Evolutionary conservation across 2,329 filamentous ascomycete genomes (phyloP).

Genomic region (Atkinsonella hypoxylon): DNA sequence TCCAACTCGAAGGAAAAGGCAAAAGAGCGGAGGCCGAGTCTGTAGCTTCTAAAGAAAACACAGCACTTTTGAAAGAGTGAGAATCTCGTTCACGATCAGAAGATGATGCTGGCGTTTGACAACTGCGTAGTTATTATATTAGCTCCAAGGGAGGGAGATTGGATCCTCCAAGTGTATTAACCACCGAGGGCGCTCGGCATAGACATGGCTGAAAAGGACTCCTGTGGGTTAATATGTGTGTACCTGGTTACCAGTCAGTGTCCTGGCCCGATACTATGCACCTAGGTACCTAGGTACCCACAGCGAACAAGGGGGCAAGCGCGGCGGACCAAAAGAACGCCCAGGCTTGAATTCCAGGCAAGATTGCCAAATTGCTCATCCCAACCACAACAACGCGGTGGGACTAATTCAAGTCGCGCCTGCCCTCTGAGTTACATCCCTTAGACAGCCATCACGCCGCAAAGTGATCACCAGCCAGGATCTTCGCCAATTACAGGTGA

Average conservation of each 20-base stretch:
- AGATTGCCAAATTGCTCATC: conserved; percentile 12
- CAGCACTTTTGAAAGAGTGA: neutral
- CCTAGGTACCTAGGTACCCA: too few species aligned
- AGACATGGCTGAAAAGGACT: neutral
- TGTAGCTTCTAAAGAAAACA: neutral
- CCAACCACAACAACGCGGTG: neutral
- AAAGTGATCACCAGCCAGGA: too few species aligned
- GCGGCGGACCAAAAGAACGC: neutral
- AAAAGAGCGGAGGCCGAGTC: neutral
- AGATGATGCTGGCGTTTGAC: neutral
- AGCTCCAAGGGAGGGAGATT: conserved; percentile 7
- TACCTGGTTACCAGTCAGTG: too few species aligned
- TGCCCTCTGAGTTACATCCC: neutral
- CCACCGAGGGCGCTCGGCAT: neutral
- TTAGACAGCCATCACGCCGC: too few species aligned
- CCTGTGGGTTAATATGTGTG: neutral
- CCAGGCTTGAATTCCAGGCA: conserved; percentile 9
- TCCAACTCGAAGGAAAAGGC: too few species aligned
- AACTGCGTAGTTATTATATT: neutral
- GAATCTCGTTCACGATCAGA: neutral
- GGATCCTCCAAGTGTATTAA: conserved; percentile 1
- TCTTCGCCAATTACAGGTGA: too few species aligned
- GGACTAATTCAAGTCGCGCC: neutral
- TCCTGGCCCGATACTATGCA: too few species aligned
- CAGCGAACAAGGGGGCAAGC: too few species aligned